Conservation (phyloP, 805 yeast species). For the Dipodascus albidus region DNA sequence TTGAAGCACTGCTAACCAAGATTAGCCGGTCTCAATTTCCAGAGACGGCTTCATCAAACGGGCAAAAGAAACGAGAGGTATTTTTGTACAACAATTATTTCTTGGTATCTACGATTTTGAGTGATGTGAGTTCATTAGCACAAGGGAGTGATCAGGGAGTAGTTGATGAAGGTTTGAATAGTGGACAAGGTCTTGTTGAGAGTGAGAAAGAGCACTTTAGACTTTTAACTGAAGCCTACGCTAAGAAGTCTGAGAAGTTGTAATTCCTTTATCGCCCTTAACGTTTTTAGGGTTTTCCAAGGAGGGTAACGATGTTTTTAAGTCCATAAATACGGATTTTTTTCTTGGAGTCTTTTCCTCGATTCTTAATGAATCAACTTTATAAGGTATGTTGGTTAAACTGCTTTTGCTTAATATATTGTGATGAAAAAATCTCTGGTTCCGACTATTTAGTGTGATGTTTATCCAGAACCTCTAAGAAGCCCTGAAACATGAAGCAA, state of each 20-base stretch:
- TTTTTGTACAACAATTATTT: constrained; percentile 67
- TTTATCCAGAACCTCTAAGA: constrained; percentile 2
- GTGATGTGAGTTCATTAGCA: constrained; percentile 34
- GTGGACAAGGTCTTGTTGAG: constrained; percentile 7
- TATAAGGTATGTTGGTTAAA: background rate
- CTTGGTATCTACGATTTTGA: constrained; percentile 45
- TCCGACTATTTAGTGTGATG: constrained; percentile 1
- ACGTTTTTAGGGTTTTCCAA: background rate
- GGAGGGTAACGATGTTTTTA: background rate
- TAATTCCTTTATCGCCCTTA: background rate
- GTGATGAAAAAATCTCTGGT: background rate
- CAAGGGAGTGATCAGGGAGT: background rate
- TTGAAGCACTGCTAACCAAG: constrained; percentile 67
- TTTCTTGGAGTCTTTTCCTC: background rate
- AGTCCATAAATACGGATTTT: background rate
- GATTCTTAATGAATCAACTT: background rate
- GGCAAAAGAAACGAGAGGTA: constrained; percentile 38
- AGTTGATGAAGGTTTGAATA: background rate
- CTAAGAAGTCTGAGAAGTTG: constrained; percentile 5
- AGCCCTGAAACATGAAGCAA: background rate
- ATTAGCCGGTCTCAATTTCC: constrained; percentile 19
- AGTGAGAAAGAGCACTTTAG: constrained; percentile 35
- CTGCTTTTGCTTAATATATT: background rate
- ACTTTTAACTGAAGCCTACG: constrained; percentile 34
- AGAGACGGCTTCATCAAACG: constrained; percentile 26